Evolutionary conservation across 2,329 filamentous ascomycete genomes (phyloP).

Genomic region (Amphichorda felina): DNA sequence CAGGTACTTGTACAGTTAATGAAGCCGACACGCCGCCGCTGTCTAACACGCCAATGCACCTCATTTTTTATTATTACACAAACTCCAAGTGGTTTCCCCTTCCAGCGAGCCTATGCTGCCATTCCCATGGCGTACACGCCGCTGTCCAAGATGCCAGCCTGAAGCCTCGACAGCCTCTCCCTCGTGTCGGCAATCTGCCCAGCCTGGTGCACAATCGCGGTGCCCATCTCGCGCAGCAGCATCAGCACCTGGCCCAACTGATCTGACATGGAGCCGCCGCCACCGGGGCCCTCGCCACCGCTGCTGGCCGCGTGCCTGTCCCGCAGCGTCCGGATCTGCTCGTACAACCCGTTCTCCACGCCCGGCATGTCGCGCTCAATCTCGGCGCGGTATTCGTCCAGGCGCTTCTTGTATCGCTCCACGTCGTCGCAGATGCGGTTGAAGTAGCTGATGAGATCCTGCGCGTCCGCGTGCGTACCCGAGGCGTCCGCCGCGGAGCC

Average conservation of each 20-base stretch:
- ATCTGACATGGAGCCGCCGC: slow-evolving; percentile 17
- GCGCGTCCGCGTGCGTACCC: slow-evolving; percentile 23
- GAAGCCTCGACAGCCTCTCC: slow-evolving; percentile 26
- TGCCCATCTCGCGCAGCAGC: slow-evolving; percentile 25
- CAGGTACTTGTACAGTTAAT: no score
- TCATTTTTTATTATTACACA: not conserved
- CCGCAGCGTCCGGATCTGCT: slow-evolving; percentile 24
- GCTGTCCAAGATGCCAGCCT: slow-evolving; percentile 26
- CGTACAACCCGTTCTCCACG: slow-evolving; percentile 32
- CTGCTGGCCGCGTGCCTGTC: slow-evolving; percentile 11
- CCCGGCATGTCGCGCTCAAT: slow-evolving; percentile 35
- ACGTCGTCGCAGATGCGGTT: slow-evolving; percentile 30
- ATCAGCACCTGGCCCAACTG: slow-evolving; percentile 24
- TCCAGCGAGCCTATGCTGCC: slow-evolving; percentile 9
- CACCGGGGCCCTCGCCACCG: slow-evolving; percentile 10
- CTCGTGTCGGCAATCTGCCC: slow-evolving; percentile 30
- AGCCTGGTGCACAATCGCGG: slow-evolving; percentile 26
- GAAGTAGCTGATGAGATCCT: slow-evolving; percentile 31
- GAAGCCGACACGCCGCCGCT: no score
- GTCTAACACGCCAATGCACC: not conserved
- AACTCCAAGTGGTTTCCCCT: not conserved
- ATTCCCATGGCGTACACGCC: slow-evolving; percentile 21
- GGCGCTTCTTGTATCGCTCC: slow-evolving; percentile 27
- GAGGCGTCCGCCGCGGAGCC: slow-evolving; percentile 16
- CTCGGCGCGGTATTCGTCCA: slow-evolving; percentile 31